Conservation (phyloP, 164 flowering plant genomes). For the Kingdonia uniflora region DNA sequence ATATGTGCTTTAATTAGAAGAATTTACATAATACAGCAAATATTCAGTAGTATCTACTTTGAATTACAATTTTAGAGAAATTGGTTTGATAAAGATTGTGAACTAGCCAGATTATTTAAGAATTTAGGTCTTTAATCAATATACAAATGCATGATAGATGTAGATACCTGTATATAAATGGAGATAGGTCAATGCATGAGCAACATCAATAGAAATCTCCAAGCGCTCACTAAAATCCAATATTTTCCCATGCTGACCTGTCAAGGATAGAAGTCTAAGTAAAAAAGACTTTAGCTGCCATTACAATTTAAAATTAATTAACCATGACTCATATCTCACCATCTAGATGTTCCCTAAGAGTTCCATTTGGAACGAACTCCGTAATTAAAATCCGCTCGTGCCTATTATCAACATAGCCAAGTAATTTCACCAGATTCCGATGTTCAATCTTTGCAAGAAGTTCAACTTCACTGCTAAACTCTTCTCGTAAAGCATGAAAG, state of each 20-base stretch:
- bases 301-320: constrained; percentile 7
- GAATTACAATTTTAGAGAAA: too few relatives aligned
- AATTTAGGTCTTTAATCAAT: too few relatives aligned
- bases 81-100: too few relatives aligned
- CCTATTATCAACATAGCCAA: constrained; percentile 85
- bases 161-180: constrained; percentile 22
- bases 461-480: constrained; percentile 91
- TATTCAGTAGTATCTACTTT: too few relatives aligned
- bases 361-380: constrained; percentile 85
- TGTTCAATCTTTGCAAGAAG: constrained; percentile 88
- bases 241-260: constrained; percentile 64
- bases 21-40: too few relatives aligned
- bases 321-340: constrained; percentile 40
- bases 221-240: constrained; percentile 89
- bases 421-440: constrained; percentile 75
- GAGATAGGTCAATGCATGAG: constrained; percentile 89
- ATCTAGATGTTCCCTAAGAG: constrained; percentile 93
- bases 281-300: neutral
- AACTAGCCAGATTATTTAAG: too few relatives aligned
- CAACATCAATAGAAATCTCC: constrained; percentile 81
- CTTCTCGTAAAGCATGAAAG: constrained; percentile 38
- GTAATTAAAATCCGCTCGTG: constrained; percentile 79
- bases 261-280: constrained; percentile 12
- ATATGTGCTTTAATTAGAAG: too few relatives aligned
- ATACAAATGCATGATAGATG: too few relatives aligned